Percentiles rank a stretch among this genome's conserved stretches.
These are phyloP conservation scores for Cruciata laevipes DNA, from an alignment of 257 asterid species.

Conservation along the genomic window DNA sequence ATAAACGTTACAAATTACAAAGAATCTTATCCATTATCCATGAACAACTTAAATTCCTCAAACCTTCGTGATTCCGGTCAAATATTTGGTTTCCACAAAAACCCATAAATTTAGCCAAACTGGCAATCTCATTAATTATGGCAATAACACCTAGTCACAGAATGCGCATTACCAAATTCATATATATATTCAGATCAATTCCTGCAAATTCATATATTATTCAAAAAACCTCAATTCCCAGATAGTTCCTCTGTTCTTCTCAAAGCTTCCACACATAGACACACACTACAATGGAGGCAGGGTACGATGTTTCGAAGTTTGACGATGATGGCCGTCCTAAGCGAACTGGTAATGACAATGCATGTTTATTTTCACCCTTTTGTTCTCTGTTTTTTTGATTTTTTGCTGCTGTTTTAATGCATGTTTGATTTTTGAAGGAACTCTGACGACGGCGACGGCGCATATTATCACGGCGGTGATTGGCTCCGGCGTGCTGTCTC, in stretches of 20 bases:
- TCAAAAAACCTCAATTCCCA: not conserved
- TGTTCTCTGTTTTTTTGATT: not conserved
- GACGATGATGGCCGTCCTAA: slow-evolving; percentile 32
- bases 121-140: not conserved
- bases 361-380: not conserved
- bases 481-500: slow-evolving; percentile 71
- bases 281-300: slow-evolving; percentile 13
- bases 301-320: slow-evolving; percentile 21
- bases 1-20: not conserved
- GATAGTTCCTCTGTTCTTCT: not conserved
- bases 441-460: slow-evolving; percentile 45
- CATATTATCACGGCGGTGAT: slow-evolving; percentile 68
- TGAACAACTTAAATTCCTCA: not conserved
- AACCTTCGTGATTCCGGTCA: not conserved
- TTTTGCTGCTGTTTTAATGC: not conserved
- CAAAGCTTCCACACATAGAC: slow-evolving; percentile 1
- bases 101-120: not conserved
- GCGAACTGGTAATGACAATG: slow-evolving; percentile 27
- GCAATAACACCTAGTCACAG: not conserved
- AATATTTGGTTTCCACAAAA: not conserved
- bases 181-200: no score
- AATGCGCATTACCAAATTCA: no score
- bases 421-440: slow-evolving; percentile 27
- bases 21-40: not conserved
- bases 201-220: no score